Conservation (phyloP, 192 early-diverging fungal genomes). For the Coemansia sp. region DNA sequence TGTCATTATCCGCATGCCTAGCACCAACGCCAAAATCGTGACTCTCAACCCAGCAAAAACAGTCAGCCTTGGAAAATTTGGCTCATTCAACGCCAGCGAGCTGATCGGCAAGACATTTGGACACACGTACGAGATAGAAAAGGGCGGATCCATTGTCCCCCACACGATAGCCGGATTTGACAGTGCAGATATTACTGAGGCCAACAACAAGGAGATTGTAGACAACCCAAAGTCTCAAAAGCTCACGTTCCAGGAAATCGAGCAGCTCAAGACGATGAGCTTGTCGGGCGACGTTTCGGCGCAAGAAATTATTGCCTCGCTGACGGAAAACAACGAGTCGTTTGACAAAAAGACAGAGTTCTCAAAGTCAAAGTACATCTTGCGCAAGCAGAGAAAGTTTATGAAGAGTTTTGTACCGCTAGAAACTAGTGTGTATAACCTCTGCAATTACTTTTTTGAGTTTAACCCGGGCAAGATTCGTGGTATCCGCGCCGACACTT, state of each 20-base stretch:
- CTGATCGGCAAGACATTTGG: constrained; percentile 85
- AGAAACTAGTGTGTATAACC: constrained; percentile 73
- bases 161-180: constrained; percentile 43
- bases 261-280: constrained; percentile 74
- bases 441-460: constrained; percentile 77
- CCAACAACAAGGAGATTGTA: constrained; percentile 82
- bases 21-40: constrained; percentile 81
- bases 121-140: constrained; percentile 81
- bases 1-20: constrained; percentile 83
- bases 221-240: constrained; percentile 78
- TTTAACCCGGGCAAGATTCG: constrained; percentile 82
- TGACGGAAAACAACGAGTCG: constrained; percentile 80
- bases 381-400: constrained; percentile 86
- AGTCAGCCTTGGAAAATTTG: constrained; percentile 90
- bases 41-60: constrained; percentile 63
- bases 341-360: constrained; percentile 95
- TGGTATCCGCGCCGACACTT: constrained; percentile 79
- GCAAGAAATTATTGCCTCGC: constrained; percentile 76
- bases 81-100: constrained; percentile 74
- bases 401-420: constrained; percentile 79
- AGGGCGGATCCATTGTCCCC: constrained; percentile 53
- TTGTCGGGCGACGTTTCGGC: constrained; percentile 68
- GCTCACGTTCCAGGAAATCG: constrained; percentile 81
- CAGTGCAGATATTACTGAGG: constrained; percentile 69
- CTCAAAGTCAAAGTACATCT: constrained; percentile 94